Base-by-base conservation (phyloP, 2,329 filamentous ascomycete species). In the Fusarium nematophilum region DNA sequence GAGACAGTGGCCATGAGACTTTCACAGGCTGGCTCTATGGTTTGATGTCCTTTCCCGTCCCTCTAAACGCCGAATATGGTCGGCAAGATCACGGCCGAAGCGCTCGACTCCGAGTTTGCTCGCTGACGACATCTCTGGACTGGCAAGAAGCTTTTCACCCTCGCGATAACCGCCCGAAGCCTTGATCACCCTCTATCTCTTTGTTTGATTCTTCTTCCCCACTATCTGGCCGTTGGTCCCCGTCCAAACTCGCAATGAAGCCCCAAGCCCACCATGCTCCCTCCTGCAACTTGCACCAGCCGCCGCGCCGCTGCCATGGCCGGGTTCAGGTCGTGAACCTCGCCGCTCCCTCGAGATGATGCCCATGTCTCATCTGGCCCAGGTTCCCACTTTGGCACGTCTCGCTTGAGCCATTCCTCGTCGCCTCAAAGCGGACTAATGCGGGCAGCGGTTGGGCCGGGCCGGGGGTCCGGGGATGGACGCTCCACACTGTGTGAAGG, bases 401-500 rank as follows among this genome's bases (percentile, higher is more conserved):
- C 51, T 62, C 59, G 59, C 59, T 62, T 62, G 59, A 59, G 39
- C 46, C 31, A 36, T 59, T 46, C 51, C 45, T 63, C 44, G 48
- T 63, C 54, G 42, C 59, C 54, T 63, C 46, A 62, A 63, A 52
- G 21, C 11, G 55, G 59, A 60, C 59, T 62, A 62, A 62, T 62
- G n/a, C n/a, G n/a, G n/a, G 59, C 59, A 33, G 27, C 40, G 43
- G 43, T 46, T 46, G 43, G 49, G 40, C 59, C 59, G 59, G 59
- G 40, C 59, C 59, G 59, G 59, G 46, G 48, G 30, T 47, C 49
- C 59, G 54, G 54, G 40, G 43, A 40, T 48, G 31, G 31, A 47
- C 59, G 31, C 36, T 62, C 54, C 59, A 60, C 59, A 62, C 59
- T 40, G 59, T 62, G 59, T 56, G 29, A 52, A 37, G 25, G 45